Conservation (phyloP, 257 asterid genomes). For the Solanum rostratum region DNA sequence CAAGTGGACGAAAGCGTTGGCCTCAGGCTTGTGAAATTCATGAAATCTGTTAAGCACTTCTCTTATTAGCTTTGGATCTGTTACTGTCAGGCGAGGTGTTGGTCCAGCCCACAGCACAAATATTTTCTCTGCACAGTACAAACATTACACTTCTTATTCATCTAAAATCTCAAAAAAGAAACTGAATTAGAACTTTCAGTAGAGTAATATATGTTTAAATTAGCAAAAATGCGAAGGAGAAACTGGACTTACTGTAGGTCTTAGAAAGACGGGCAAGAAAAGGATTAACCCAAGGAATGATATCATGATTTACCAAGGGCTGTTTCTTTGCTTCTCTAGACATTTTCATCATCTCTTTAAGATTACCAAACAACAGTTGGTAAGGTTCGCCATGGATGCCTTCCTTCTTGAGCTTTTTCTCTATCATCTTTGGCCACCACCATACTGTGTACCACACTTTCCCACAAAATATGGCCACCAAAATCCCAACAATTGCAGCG, state of each 20-base stretch:
- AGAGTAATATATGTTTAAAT: no score
- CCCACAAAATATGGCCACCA: not conserved
- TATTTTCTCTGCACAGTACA: not conserved
- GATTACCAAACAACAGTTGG: slow-evolving; percentile 12
- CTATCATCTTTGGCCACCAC: slow-evolving; percentile 20
- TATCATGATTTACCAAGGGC: slow-evolving; percentile 8
- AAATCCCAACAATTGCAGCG: not conserved
- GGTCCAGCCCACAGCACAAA: not conserved
- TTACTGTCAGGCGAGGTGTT: slow-evolving; percentile 1
- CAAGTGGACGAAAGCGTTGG: slow-evolving; percentile 2
- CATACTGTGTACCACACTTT: not conserved
- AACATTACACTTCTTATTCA: no score
- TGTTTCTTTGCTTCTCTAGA: slow-evolving; percentile 7
- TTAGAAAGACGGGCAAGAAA: slow-evolving; percentile 4
- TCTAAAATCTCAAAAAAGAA: no score
- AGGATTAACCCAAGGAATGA: slow-evolving; percentile 9
- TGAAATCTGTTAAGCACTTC: slow-evolving; percentile 1
- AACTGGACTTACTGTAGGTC: slow-evolving; percentile 3
- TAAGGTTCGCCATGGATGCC: slow-evolving; percentile 15
- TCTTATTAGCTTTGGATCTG: slow-evolving; percentile 13
- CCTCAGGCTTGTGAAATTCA: not conserved
- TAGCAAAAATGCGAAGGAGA: not conserved
- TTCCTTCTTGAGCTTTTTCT: slow-evolving; percentile 1
- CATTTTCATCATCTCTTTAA: not conserved
- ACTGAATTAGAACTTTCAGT: no score